These are phyloP conservation scores for Eragrostis nindensis DNA, from an alignment of 176 grass and related monocot genomes.

Conservation along the genomic window DNA sequence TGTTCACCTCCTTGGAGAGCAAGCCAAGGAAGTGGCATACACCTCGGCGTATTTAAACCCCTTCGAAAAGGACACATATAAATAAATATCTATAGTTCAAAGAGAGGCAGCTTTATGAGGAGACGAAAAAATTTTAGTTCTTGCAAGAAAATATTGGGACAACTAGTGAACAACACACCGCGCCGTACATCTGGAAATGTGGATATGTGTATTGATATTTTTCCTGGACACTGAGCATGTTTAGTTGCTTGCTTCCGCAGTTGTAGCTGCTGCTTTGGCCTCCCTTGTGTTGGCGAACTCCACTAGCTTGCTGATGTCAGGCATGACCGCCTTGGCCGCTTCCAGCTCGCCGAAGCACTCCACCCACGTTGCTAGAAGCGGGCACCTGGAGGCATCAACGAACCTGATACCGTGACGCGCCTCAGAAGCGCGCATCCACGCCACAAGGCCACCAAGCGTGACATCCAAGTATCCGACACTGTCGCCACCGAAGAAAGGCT, in stretches of 20 bases:
- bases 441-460: constrained; percentile 20
- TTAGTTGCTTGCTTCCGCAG: background rate
- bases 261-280: background rate
- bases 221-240: background rate
- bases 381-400: constrained; percentile 34
- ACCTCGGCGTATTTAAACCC: background rate
- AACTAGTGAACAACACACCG: background rate
- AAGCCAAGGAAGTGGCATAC: background rate
- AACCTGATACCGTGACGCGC: background rate
- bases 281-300: background rate
- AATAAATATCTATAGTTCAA: too few species aligned
- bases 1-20: constrained; percentile 24
- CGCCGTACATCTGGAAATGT: too few species aligned
- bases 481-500: constrained; percentile 57
- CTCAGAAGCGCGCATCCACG: constrained; percentile 7
- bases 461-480: constrained; percentile 47
- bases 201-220: too few species aligned
- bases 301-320: background rate
- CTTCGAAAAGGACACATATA: background rate
- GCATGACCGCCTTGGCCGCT: background rate
- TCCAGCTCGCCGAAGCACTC: constrained; percentile 33
- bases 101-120: too few species aligned
- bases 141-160: too few species aligned
- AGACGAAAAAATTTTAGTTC: too few species aligned
- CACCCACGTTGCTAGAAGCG: constrained; percentile 41